Evolutionary conservation across 2,329 filamentous ascomycete genomes (phyloP).

Genomic region (Sordariomycetes sp.): DNA sequence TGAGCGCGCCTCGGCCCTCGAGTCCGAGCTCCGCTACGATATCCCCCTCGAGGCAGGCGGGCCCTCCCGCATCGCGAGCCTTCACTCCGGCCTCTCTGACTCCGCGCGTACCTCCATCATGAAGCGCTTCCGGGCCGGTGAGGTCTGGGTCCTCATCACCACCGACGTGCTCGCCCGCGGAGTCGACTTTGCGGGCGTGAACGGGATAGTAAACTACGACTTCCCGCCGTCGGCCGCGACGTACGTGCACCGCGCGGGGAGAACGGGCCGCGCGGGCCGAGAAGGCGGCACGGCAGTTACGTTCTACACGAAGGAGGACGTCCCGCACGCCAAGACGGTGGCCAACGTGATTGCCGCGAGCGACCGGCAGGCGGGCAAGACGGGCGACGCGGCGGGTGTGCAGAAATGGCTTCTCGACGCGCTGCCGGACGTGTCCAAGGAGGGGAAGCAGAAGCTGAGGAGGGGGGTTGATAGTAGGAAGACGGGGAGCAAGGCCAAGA

Average conservation of each 20-base stretch:
- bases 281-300: slow-evolving; percentile 84
- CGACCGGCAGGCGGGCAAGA: slow-evolving; percentile 54
- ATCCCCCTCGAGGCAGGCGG: slow-evolving; percentile 83
- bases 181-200: slow-evolving; percentile 88
- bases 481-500: slow-evolving; percentile 41
- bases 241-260: slow-evolving; percentile 87
- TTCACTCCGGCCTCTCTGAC: slow-evolving; percentile 78
- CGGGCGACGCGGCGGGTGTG: slow-evolving; percentile 42
- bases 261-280: slow-evolving; percentile 79
- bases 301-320: slow-evolving; percentile 90
- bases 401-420: slow-evolving; percentile 82
- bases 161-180: slow-evolving; percentile 87
- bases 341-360: slow-evolving; percentile 83
- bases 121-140: slow-evolving; percentile 77
- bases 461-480: slow-evolving; percentile 64
- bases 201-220: slow-evolving; percentile 95
- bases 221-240: slow-evolving; percentile 80
- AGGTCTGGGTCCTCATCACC: slow-evolving; percentile 94
- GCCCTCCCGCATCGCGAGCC: slow-evolving; percentile 69
- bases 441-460: slow-evolving; percentile 72
- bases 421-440: slow-evolving; percentile 71
- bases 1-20: slow-evolving; percentile 72
- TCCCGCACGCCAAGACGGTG: slow-evolving; percentile 76
- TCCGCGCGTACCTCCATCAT: slow-evolving; percentile 67
- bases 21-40: slow-evolving; percentile 86